Evolutionary conservation across 1,284 basidiomycete species (phyloP), one percentile per base, ranked within the genome.

Genomic region (Sanghuangporus baumii): DNA sequence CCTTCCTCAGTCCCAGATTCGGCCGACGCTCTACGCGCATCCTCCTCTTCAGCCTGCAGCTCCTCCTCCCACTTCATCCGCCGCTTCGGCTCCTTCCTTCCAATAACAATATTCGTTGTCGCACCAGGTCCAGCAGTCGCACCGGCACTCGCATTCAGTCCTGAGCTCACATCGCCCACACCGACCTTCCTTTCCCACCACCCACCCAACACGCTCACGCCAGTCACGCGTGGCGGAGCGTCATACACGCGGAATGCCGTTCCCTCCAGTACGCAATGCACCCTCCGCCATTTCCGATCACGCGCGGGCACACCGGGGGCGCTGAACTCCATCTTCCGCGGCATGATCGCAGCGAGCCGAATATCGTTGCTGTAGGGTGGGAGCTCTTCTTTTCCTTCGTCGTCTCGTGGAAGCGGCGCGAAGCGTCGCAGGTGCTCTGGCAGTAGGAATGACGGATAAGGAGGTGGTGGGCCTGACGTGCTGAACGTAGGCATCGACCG

Each of bases 271-370:
- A 97, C 93, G 73, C 94, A 93, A 70, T 96, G 84, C 65, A 89
- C 85, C 58, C 91, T 81, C 67, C 89, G 86, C 96, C 96, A 99
- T 70, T 93, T 93, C 41, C 97, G 82, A 71, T 98, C 94, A 71
- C 82, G 86, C 16, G 95, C 88, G 72, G 96, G 93, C 2, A 94
- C 79, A 8, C 94, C 93, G 0, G 95, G 93, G 14, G 83, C 78
- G 1, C 76, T 79, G 72, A 99, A 98, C 79, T 99, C 96, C 88
- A 96, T 87, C 81, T 99, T 99, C 58, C 93, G 86, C 4, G 91
- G 90, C 77, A 99, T 83, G 65, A 89, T 84, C 1, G 91, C 93
- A 57, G 87, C 83, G 67, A 99, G 86, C 72, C 94, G 89, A 14
- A 98, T 86, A 51, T 78, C 72, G 75, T 97, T 98, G 67, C 81